Percentiles rank a stretch among this genome's conserved stretches.
These are phyloP conservation scores for Ceratocystis huliohia DNA, from an alignment of 2,329 filamentous ascomycete species.

Conservation along the genomic window DNA sequence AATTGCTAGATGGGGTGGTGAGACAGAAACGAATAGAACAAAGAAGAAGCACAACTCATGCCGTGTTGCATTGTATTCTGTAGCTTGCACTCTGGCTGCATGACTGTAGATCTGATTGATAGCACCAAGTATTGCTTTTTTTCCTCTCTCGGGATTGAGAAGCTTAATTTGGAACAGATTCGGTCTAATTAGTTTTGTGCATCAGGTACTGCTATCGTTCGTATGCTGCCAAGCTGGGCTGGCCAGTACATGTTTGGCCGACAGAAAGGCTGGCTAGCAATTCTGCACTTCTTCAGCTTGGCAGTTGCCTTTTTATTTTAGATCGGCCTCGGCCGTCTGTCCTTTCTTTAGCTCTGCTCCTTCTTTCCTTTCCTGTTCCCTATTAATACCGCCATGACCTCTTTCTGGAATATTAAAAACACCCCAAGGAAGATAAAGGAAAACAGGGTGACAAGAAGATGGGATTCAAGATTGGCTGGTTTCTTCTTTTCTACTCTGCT, in stretches of 20 bases:
- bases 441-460: too few relatives aligned
- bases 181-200: too few relatives aligned
- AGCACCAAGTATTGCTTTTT: neutral
- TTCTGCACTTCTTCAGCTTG: neutral
- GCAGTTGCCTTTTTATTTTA: neutral
- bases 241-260: too few relatives aligned
- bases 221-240: neutral
- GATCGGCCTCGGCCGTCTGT: neutral
- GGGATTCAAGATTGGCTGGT: neutral
- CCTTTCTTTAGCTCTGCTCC: neutral
- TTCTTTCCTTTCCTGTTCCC: neutral
- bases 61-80: neutral
- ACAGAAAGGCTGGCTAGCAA: neutral
- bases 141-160: too few relatives aligned
- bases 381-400: neutral
- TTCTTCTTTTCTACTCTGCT: neutral
- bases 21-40: constrained; percentile 7
- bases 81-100: neutral
- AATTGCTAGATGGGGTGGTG: neutral
- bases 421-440: neutral
- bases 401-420: neutral
- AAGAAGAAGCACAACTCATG: constrained; percentile 3
- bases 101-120: neutral
- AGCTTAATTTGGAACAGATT: too few relatives aligned
- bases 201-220: neutral